Percentiles rank a stretch among this genome's conserved stretches.
phyloP scores from a whole-genome alignment of 768 basidiomycete species.

The Brasilioporus rufonigricans region DNA sequence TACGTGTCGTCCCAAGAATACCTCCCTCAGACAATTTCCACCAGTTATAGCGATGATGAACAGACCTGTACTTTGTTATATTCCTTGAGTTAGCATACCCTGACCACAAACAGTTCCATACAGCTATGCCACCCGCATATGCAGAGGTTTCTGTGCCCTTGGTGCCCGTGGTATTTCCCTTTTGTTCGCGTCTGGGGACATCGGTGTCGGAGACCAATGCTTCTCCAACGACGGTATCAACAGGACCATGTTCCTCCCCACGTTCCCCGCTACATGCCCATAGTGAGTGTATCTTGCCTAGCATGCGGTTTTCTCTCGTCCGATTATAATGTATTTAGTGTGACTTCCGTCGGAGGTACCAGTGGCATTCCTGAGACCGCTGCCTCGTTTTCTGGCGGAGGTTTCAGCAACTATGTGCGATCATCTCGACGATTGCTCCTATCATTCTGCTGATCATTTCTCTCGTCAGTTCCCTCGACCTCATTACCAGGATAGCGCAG shows the following conservation, averaged over 20 bases:
- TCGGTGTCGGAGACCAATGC: constrained; percentile 67
- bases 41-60: constrained; percentile 72
- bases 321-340: constrained; percentile 35
- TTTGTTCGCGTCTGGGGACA: constrained; percentile 66
- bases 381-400: no score
- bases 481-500: constrained; percentile 47
- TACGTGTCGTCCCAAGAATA: no score
- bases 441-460: not conserved
- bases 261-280: constrained; percentile 63
- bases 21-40: no score
- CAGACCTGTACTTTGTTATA: constrained; percentile 48
- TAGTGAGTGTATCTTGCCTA: constrained; percentile 37
- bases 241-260: constrained; percentile 49
- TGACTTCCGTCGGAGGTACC: constrained; percentile 73
- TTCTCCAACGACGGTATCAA: constrained; percentile 58
- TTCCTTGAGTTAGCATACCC: not conserved
- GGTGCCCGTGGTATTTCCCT: constrained; percentile 69
- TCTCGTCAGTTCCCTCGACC: constrained; percentile 49
- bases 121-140: no score
- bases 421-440: not conserved
- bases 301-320: not conserved
- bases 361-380: constrained; percentile 56
- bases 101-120: no score
- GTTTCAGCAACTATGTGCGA: constrained; percentile 62
- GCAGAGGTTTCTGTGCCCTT: constrained; percentile 60